phyloP scores from a whole-genome alignment of 2,329 filamentous ascomycete genomes.

The Monosporascus sp. region DNA sequence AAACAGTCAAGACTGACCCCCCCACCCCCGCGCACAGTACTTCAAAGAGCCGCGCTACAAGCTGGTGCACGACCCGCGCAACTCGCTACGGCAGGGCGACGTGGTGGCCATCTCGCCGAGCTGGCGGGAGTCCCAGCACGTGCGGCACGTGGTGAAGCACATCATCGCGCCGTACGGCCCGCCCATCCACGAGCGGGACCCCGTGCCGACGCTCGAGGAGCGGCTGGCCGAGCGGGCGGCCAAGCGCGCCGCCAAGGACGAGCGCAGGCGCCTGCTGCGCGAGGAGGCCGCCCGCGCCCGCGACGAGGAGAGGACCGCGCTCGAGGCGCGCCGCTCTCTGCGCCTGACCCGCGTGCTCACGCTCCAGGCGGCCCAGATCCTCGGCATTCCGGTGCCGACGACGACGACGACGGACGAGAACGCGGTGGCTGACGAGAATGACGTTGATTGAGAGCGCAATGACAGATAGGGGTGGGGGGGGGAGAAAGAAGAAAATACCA shows the following conservation, averaged over 20 bases:
- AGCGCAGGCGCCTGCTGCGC: slow-evolving; percentile 8
- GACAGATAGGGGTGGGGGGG: too few relatives aligned
- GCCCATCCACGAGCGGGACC: slow-evolving; percentile 57
- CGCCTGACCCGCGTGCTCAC: too few relatives aligned
- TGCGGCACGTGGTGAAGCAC: slow-evolving; percentile 67
- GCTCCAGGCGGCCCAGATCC: too few relatives aligned
- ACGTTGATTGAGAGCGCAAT: too few relatives aligned
- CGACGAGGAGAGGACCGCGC: not conserved
- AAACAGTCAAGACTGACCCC: not conserved
- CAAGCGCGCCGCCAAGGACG: slow-evolving; percentile 14
- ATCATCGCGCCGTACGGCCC: slow-evolving; percentile 67
- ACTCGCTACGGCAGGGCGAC: slow-evolving; percentile 68
- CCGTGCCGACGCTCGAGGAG: slow-evolving; percentile 60
- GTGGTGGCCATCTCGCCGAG: slow-evolving; percentile 65
- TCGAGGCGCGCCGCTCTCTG: not conserved
- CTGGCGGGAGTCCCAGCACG: slow-evolving; percentile 58
- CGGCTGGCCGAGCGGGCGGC: slow-evolving; percentile 45
- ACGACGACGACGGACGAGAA: too few relatives aligned
- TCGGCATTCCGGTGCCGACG: too few relatives aligned
- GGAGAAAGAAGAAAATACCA: too few relatives aligned
- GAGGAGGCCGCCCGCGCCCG: slow-evolving; percentile 3
- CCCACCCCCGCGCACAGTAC: slow-evolving; percentile 37
- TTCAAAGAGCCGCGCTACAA: slow-evolving; percentile 60
- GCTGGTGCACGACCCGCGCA: slow-evolving; percentile 73
- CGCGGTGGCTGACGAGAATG: too few relatives aligned